Evolutionary conservation across 192 early-diverging fungal species (phyloP), one percentile per base, ranked within the genome.

Genomic region (Coemansia sp.): DNA sequence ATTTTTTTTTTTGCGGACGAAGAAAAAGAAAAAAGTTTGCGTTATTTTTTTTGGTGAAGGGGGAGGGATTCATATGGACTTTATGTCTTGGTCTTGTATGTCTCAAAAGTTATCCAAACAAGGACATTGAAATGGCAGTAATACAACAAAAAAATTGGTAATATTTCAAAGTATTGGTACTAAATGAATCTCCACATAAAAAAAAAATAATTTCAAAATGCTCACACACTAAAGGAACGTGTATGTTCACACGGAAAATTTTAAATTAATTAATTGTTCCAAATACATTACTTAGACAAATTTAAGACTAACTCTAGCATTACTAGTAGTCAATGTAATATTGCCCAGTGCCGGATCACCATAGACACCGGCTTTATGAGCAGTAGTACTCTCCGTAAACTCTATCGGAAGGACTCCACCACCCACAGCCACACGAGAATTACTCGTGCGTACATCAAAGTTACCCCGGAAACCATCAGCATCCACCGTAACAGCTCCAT

Each of bases 361-460:
- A 46, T 49, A 57, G 3, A 42, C 39, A 13, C 77, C 70, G 23
- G 32, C 62, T 58, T 72, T 77, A 21, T 13, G 60, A 8, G 53
- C 23, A 11, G 16, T 58, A 3, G 66, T 26, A 42, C 39, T 42
- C 3, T 42, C 17, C 16, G 11, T 57, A 16, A 68, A 33, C 37
- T 42, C 49, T 13, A 71, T 33, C 46, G 67, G 13, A 1, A 37
- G 33, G 2, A 14, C 16, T 1, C 62, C 62, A 4, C 14, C 21
- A 4, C 14, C 21, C 9, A 82, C 68, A 4, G 32, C n/a, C 0
- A 49, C 71, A 6, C 67, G 64, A 1, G 70, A 65, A 55, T 81
- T 75, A 11, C 68, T 64, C 4, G 78, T 81, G 0, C 32, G 37
- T 2, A 69, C 71, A 42, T 73, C 53, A 44, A 82, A 82, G 2